Percentiles rank a stretch among this genome's conserved stretches.
Conservation (phyloP, 352 stramenopile species). For the Aphanomyces cochlioides region DNA sequence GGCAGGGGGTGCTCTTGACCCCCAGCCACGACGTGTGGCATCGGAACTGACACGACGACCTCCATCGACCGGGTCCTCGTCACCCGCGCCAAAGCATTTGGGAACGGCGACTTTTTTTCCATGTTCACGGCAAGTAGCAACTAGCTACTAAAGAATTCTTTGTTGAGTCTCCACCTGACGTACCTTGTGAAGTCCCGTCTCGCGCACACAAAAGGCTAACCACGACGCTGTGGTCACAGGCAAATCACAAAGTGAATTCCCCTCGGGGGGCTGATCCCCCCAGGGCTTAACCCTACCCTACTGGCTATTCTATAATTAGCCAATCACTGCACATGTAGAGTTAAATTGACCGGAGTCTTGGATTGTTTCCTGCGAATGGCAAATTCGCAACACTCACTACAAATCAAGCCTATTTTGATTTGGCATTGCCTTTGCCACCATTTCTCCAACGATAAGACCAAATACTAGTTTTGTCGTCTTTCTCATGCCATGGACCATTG, state of each 20-base stretch:
- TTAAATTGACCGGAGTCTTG: too few species aligned
- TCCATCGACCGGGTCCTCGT: slow-evolving; percentile 11
- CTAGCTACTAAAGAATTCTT: background rate
- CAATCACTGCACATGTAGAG: too few species aligned
- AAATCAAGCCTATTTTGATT: too few species aligned
- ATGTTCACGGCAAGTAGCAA: slow-evolving; percentile 12
- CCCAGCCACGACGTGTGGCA: background rate
- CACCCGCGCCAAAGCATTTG: background rate
- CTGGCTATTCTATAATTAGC: background rate
- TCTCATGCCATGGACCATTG: too few species aligned
- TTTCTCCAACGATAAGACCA: too few species aligned
- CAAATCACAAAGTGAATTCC: slow-evolving; percentile 13
- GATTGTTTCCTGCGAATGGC: background rate
- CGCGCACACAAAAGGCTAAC: slow-evolving; percentile 7
- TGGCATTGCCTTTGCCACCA: too few species aligned
- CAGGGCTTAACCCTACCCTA: background rate
- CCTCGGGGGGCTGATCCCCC: background rate
- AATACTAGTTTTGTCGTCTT: too few species aligned
- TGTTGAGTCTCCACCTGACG: background rate
- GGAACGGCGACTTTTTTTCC: background rate
- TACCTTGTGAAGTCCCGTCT: background rate
- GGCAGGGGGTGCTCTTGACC: background rate
- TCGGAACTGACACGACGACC: background rate
- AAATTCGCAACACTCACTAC: slow-evolving; percentile 2
- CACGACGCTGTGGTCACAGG: slow-evolving; percentile 4